phyloP scores from a whole-genome alignment of 2,329 filamentous ascomycete species.

The Arthrocladium fulminans region DNA sequence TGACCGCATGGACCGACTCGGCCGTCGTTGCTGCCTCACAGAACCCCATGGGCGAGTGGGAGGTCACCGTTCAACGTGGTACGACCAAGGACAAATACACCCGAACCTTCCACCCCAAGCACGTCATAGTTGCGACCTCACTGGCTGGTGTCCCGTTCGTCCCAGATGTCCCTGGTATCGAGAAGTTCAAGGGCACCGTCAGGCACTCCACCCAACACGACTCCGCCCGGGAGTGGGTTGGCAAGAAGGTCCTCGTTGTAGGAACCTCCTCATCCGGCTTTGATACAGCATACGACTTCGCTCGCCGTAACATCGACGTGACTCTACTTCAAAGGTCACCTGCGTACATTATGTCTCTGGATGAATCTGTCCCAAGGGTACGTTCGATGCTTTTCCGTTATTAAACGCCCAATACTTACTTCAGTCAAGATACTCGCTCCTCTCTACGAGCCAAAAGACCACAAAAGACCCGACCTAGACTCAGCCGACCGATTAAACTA shows the following conservation, averaged over 20 bases:
- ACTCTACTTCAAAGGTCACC: conserved; percentile 27
- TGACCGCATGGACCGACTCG: conserved; percentile 25
- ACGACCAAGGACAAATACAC: conserved; percentile 19
- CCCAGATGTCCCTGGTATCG: conserved; percentile 27
- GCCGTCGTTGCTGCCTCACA: conserved; percentile 20
- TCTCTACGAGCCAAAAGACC: too few relatives aligned
- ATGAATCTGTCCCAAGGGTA: conserved; percentile 23
- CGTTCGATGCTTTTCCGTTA: conserved; percentile 6
- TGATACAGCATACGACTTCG: conserved; percentile 25
- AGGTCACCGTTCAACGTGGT: conserved; percentile 21
- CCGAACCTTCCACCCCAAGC: conserved; percentile 23
- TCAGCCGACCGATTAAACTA: conserved; percentile 11
- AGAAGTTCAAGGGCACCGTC: conserved; percentile 21
- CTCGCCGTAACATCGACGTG: conserved; percentile 24
- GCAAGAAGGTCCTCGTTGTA: conserved; percentile 26
- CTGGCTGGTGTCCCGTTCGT: conserved; percentile 24
- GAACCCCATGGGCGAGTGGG: conserved; percentile 19
- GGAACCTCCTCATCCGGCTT: conserved; percentile 27
- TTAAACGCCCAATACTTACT: too few relatives aligned
- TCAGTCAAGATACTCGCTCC: too few relatives aligned
- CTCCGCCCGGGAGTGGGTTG: conserved; percentile 22
- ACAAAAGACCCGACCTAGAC: conserved; percentile 8
- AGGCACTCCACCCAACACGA: conserved; percentile 23
- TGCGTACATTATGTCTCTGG: conserved; percentile 28
- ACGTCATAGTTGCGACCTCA: conserved; percentile 24